Conservation (phyloP, 2,329 filamentous ascomycete species). For the Aspergillus alliaceus region DNA sequence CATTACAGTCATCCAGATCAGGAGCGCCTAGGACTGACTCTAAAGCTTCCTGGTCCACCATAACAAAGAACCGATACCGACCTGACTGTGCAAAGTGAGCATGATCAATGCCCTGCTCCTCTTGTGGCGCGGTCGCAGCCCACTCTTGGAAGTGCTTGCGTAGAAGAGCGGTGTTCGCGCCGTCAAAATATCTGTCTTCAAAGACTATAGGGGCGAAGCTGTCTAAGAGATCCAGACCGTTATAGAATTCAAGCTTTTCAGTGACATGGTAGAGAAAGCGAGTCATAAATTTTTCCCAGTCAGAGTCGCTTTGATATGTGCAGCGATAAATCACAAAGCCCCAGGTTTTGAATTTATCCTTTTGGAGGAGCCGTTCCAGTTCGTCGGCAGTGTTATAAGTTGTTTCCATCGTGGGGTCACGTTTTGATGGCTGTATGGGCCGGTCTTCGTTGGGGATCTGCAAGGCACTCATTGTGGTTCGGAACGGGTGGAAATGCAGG, state of each 20-base stretch:
- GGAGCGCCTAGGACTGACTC: conserved; percentile 10
- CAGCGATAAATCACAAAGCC: conserved; percentile 12
- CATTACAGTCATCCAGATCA: not conserved
- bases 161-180: conserved; percentile 10
- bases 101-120: not conserved
- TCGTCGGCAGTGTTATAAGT: not conserved
- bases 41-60: conserved; percentile 16
- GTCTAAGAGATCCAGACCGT: conserved; percentile 12
- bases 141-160: conserved; percentile 14
- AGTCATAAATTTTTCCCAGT: conserved; percentile 9
- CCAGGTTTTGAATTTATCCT: conserved; percentile 6
- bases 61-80: conserved; percentile 18
- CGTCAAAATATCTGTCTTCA: conserved; percentile 15
- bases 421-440: not conserved
- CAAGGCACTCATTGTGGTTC: not conserved
- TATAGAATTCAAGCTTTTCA: conserved; percentile 1
- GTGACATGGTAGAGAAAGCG: conserved; percentile 3
- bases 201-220: conserved; percentile 16
- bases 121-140: conserved; percentile 2
- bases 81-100: not conserved
- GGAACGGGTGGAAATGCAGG: not conserved
- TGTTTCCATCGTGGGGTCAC: not conserved
- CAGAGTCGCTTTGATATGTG: conserved; percentile 8
- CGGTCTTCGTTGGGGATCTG: not conserved
- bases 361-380: conserved; percentile 42